Conservation (phyloP, 2,329 filamentous ascomycete genomes). For the Colletotrichum endophyticum region DNA sequence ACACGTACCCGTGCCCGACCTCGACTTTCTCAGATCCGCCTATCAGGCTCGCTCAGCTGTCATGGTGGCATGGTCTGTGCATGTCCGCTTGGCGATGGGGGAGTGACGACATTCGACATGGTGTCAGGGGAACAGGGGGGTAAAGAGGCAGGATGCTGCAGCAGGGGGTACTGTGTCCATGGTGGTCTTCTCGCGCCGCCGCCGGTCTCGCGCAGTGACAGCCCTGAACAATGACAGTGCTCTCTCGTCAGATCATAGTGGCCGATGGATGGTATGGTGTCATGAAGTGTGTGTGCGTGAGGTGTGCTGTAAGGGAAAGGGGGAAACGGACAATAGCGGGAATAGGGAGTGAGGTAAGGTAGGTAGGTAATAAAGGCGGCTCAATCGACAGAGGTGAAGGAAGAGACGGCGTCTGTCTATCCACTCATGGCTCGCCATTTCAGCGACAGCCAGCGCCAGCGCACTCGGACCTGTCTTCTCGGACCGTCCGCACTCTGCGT, state of each 20-base stretch:
- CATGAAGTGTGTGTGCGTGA: background rate
- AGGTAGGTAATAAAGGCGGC: background rate
- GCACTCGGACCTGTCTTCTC: conserved; percentile 5
- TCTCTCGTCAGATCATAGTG: background rate
- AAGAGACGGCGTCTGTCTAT: background rate
- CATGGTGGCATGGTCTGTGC: conserved; percentile 3
- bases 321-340: background rate
- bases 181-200: background rate
- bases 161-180: background rate
- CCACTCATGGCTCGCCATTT: background rate
- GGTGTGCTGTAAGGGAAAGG: background rate
- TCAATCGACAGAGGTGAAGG: background rate
- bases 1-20: background rate
- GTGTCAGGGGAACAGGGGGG: background rate
- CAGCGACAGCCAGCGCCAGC: background rate
- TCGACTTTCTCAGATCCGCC: background rate
- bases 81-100: background rate
- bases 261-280: background rate
- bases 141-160: background rate
- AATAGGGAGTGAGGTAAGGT: background rate
- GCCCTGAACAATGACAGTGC: background rate
- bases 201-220: background rate
- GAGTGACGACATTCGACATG: conserved; percentile 17
- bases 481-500: conserved; percentile 10
- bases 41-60: background rate